Evolutionary conservation across 352 stramenopile species (phyloP).

Genomic region (Elongisporangium anandrum): DNA sequence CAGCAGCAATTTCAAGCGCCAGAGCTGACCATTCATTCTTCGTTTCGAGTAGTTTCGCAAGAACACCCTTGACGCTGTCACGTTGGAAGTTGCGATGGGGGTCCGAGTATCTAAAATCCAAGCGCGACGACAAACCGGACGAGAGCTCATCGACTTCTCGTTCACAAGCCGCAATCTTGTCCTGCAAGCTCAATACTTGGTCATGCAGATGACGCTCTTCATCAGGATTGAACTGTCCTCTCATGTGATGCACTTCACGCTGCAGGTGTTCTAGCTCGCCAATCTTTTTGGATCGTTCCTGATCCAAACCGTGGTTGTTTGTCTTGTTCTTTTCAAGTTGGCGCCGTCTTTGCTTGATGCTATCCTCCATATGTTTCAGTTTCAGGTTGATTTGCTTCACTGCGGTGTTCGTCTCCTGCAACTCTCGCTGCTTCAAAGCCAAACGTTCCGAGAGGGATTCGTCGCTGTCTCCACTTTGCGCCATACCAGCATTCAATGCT

Average conservation of each 20-base stretch:
- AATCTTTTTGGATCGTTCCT: constrained; percentile 59
- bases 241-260: constrained; percentile 48
- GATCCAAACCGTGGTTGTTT: constrained; percentile 72
- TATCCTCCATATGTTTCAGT: constrained; percentile 91
- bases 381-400: constrained; percentile 93
- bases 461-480: constrained; percentile 65
- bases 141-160: constrained; percentile 92
- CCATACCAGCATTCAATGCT: constrained; percentile 82
- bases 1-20: constrained; percentile 97
- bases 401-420: constrained; percentile 73
- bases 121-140: constrained; percentile 91
- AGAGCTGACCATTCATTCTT: constrained; percentile 92
- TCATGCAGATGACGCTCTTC: constrained; percentile 67
- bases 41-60: constrained; percentile 95
- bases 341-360: constrained; percentile 66
- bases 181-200: constrained; percentile 51
- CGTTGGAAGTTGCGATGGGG: constrained; percentile 94
- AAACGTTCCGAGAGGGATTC: constrained; percentile 76
- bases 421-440: constrained; percentile 69
- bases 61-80: constrained; percentile 95
- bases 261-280: constrained; percentile 64
- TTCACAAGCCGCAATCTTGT: constrained; percentile 60
- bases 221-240: constrained; percentile 64
- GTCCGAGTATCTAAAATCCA: constrained; percentile 97
- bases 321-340: constrained; percentile 67